Base-by-base conservation (phyloP, 345 rosid species). In the Combretum micranthum region DNA sequence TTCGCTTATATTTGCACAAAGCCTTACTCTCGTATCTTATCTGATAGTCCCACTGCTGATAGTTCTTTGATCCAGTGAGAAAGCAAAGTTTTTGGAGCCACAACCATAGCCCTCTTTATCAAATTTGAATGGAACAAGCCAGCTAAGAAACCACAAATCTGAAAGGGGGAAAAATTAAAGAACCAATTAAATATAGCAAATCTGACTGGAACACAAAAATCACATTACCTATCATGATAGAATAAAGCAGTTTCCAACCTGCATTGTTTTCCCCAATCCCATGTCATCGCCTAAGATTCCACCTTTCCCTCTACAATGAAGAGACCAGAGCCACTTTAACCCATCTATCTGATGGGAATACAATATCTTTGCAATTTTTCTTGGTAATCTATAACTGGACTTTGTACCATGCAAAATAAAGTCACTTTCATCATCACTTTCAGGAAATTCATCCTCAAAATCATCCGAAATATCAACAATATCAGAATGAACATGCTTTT, bases 241-340 rank as follows among this genome's bases (percentile, higher is more conserved):
- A 55, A 12, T 39, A 14, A 51, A 22, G 15, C 55, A 59, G 25
- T 54, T 51, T 48, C 56, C 71, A 71, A 87, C 99, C 91, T 93
- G 99, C 99, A 93, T 93, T n/a, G 99, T 93, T 77, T 93, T 93
- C 53, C 99, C 99, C 66, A 93, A 75, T 43, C 99, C 99, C 99
- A 93, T 89, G 63, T 93, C 99, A 59, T 93, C 99, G 16, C 99
- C 97, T 71, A 93, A 76, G 50, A 93, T 89, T 69, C 99, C 99
- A 63, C 99, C 99, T 74, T 89, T 93, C 22, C 77, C 88, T 71
- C 77, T 88, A 58, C 81, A 83, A 59, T 89, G 97, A 69, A 93
- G 75, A 47, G 94, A 82, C 99, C 99, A 93, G 49, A 93, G 82
- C 97, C 99, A 93, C 71, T 66, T 85, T 65, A 89, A 64, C 55